A percentile compares a stretch with the other conserved stretches of the same genome.
Conservation (phyloP, 1,284 basidiomycete species). For the Xerocomus amazonicus region DNA sequence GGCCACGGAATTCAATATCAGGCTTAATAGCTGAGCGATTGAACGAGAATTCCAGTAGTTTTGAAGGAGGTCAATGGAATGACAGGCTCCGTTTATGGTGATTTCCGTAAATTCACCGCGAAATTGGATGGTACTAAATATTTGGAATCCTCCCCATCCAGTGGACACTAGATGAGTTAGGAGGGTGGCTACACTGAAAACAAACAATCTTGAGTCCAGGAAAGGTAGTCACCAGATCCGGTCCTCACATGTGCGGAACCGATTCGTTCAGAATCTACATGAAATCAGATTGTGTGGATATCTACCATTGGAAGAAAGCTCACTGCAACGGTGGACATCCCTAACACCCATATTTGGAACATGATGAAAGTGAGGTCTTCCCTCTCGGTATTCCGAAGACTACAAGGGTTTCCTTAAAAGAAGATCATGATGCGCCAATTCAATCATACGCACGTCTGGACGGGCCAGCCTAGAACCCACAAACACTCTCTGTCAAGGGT, state of each 20-base stretch:
- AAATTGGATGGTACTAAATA: slow-evolving; percentile 56
- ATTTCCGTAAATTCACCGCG: slow-evolving; percentile 51
- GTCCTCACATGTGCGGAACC: slow-evolving; percentile 64
- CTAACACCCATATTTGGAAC: slow-evolving; percentile 78
- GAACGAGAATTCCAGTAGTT: slow-evolving; percentile 57
- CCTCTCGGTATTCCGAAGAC: slow-evolving; percentile 67
- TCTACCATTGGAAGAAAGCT: slow-evolving; percentile 9
- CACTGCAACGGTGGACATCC: slow-evolving; percentile 71
- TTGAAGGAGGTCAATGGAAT: slow-evolving; percentile 49
- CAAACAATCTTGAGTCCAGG: neutral
- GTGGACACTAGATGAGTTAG: slow-evolving; percentile 70
- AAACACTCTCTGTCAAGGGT: slow-evolving; percentile 48
- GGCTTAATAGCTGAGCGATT: slow-evolving; percentile 57
- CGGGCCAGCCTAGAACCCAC: slow-evolving; percentile 62
- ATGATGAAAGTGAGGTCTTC: slow-evolving; percentile 74
- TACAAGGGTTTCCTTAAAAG: slow-evolving; percentile 27
- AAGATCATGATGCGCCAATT: neutral
- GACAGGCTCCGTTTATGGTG: slow-evolving; percentile 63
- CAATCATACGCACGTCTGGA: slow-evolving; percentile 43
- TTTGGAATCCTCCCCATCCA: slow-evolving; percentile 66
- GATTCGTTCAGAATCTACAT: slow-evolving; percentile 66
- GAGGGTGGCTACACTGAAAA: slow-evolving; percentile 53
- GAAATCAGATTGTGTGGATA: slow-evolving; percentile 2
- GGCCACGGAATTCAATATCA: slow-evolving; percentile 60
- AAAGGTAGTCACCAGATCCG: neutral